These are phyloP conservation scores for Fomitopsis schrenkii DNA, from an alignment of 1,284 basidiomycete genomes.

Conservation along the genomic window DNA sequence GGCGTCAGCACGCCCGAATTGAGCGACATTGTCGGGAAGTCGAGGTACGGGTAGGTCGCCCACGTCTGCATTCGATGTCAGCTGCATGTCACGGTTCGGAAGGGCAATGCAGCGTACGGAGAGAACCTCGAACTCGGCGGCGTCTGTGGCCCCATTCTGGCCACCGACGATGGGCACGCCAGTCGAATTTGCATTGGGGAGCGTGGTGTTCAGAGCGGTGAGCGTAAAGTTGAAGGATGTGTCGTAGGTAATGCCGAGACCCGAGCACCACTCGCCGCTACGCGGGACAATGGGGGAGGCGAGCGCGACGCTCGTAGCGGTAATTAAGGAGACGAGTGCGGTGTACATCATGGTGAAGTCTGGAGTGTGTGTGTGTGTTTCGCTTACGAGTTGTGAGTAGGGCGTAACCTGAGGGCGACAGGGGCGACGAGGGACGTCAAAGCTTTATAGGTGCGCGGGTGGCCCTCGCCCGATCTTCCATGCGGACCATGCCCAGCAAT, in stretches of 20 bases:
- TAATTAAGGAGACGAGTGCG: conserved; percentile 7
- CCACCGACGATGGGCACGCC: conserved; percentile 21
- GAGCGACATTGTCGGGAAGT: conserved; percentile 19
- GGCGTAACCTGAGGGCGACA: neutral
- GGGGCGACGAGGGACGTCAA: neutral
- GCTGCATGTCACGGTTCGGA: neutral
- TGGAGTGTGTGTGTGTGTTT: neutral
- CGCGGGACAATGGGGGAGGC: conserved; percentile 1
- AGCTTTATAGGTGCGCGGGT: neutral
- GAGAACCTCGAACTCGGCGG: conserved; percentile 14
- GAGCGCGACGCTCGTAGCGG: conserved; percentile 8
- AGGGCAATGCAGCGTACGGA: conserved; percentile 6
- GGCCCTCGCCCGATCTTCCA: neutral
- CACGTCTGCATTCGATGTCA: conserved; percentile 13
- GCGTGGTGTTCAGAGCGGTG: conserved; percentile 17
- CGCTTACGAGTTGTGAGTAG: neutral
- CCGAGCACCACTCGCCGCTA: conserved; percentile 13
- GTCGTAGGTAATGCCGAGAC: conserved; percentile 21
- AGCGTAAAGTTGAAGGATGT: conserved; percentile 17
- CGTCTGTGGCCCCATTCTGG: conserved; percentile 15
- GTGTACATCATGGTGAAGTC: conserved; percentile 5
- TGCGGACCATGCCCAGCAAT: no score
- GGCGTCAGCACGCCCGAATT: conserved; percentile 15
- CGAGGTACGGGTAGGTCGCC: conserved; percentile 20
- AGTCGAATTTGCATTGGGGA: conserved; percentile 19